A percentile compares a stretch with the other conserved stretches of the same genome.
Evolutionary conservation across 305 asterid species (phyloP).

Genomic region (Fraxinus platypoda): DNA sequence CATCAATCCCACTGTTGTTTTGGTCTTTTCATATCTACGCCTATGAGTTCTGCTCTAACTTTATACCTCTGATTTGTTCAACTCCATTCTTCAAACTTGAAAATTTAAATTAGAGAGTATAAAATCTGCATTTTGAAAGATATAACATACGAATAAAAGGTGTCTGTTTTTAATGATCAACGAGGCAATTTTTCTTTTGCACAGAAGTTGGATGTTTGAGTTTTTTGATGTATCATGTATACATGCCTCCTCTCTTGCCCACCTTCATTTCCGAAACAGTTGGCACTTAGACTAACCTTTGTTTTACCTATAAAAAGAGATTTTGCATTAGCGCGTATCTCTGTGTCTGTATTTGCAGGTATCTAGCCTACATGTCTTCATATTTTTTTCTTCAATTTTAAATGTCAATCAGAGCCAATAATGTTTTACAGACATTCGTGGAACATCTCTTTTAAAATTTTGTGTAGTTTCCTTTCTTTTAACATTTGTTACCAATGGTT

Average conservation of each 20-base stretch:
- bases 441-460: background rate
- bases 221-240: background rate
- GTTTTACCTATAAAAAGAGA: background rate
- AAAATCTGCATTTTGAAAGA: background rate
- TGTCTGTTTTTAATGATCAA: background rate
- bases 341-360: background rate
- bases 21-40: background rate
- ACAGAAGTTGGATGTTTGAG: background rate
- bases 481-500: background rate
- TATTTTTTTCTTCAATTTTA: background rate
- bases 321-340: background rate
- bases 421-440: background rate
- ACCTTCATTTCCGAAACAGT: background rate
- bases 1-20: background rate
- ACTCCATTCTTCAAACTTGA: background rate
- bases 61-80: constrained; percentile 15
- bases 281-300: background rate
- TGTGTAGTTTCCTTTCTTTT: background rate
- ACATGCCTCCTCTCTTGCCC: background rate
- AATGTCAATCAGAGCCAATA: background rate
- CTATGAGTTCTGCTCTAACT: constrained; percentile 6
- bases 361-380: background rate
- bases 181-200: background rate
- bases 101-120: constrained; percentile 5
- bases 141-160: background rate